Evolutionary conservation across 768 basidiomycete genomes (phyloP).

Genomic region (Ramaria sp.): DNA sequence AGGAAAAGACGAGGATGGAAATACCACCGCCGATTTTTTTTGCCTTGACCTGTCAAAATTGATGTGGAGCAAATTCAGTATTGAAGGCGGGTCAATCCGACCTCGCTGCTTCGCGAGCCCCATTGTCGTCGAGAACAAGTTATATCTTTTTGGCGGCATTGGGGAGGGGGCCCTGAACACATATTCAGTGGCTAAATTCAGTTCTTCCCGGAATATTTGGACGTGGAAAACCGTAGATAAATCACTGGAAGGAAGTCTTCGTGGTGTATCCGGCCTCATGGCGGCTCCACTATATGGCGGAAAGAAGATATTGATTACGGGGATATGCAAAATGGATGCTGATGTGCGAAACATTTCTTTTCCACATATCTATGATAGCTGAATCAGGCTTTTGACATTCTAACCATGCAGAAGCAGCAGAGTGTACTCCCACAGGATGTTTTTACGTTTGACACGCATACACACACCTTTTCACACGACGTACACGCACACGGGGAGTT

Average conservation of each 20-base stretch:
- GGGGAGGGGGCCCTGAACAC: background rate
- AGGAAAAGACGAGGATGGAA: background rate
- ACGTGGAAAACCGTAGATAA: background rate
- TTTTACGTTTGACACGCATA: background rate
- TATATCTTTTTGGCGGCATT: background rate
- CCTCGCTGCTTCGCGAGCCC: background rate
- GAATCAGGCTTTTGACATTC: background rate
- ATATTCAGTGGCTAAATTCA: background rate
- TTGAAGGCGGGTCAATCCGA: background rate
- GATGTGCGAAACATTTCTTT: background rate
- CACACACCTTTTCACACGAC: background rate
- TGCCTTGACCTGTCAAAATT: background rate
- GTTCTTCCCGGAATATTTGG: background rate
- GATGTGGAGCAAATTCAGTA: background rate
- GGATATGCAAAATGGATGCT: background rate
- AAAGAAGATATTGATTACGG: background rate
- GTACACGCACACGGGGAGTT: background rate
- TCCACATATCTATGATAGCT: background rate
- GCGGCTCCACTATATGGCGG: background rate
- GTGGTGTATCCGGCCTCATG: background rate
- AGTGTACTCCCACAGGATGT: background rate
- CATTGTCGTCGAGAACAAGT: background rate
- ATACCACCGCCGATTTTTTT: background rate
- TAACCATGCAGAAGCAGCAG: background rate
- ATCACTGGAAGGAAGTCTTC: background rate